These are phyloP conservation scores for Aureobasidium sp. DNA, from an alignment of 2,329 filamentous ascomycete species.

Conservation along the genomic window DNA sequence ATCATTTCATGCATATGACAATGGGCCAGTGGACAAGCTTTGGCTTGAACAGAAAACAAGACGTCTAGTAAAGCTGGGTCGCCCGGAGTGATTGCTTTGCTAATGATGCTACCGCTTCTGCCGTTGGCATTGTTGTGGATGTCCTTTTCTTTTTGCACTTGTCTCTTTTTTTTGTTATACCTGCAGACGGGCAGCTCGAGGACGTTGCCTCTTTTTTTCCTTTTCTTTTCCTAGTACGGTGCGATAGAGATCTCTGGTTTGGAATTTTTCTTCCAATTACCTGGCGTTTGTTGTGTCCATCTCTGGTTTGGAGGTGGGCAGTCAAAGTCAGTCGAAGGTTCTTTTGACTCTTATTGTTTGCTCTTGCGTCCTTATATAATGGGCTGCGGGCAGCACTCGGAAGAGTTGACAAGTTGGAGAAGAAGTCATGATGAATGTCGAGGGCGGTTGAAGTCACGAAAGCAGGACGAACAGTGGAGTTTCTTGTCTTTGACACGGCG, in stretches of 20 bases:
- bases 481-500: slow-evolving; percentile 6
- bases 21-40: slow-evolving; percentile 1
- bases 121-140: slow-evolving; percentile 12
- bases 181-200: slow-evolving; percentile 1
- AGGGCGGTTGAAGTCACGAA: background rate
- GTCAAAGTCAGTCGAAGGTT: background rate
- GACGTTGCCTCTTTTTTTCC: slow-evolving; percentile 5
- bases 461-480: background rate
- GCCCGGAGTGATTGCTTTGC: slow-evolving; percentile 10
- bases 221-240: slow-evolving; percentile 6
- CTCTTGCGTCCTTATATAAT: background rate
- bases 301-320: background rate
- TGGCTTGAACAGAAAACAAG: slow-evolving; percentile 1
- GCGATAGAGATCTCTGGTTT: slow-evolving; percentile 7
- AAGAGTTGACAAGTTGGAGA: slow-evolving; percentile 2
- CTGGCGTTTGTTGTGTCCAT: slow-evolving; percentile 6
- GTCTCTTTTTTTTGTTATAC: background rate
- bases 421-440: background rate
- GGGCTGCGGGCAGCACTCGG: background rate
- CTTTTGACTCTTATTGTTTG: slow-evolving; percentile 4
- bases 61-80: background rate
- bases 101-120: background rate
- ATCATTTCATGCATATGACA: slow-evolving; percentile 4
- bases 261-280: background rate
- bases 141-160: slow-evolving; percentile 1